Evolutionary conservation across 2,329 filamentous ascomycete species (phyloP).

Genomic region (Mariannaea sp.): DNA sequence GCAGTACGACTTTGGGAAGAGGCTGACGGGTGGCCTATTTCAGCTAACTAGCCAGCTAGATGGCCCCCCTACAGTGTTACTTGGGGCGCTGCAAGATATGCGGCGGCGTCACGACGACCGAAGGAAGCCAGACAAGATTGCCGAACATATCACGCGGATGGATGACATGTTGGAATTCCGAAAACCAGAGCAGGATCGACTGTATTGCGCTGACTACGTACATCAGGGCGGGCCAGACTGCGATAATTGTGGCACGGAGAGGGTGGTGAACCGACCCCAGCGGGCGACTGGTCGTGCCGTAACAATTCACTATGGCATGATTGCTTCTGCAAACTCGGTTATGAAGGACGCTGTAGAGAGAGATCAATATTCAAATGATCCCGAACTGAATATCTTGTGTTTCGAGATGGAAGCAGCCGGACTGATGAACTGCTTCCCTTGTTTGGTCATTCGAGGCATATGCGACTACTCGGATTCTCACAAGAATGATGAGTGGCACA

Average conservation of each 20-base stretch:
- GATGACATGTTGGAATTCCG: neutral
- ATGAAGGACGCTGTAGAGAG: slow-evolving; percentile 41
- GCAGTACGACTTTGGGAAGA: slow-evolving; percentile 9
- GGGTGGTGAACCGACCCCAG: neutral
- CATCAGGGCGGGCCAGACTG: neutral
- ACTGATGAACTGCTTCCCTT: slow-evolving; percentile 31
- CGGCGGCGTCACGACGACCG: neutral
- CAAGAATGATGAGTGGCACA: slow-evolving; percentile 44
- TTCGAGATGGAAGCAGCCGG: slow-evolving; percentile 39
- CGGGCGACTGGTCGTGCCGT: neutral
- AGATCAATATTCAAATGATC: slow-evolving; percentile 33
- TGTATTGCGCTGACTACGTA: neutral
- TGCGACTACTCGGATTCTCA: slow-evolving; percentile 46
- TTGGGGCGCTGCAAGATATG: slow-evolving; percentile 1
- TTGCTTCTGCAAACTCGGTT: slow-evolving; percentile 41
- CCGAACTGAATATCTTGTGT: slow-evolving; percentile 18
- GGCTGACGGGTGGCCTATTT: neutral
- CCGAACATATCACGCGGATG: neutral
- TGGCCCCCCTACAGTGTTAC: slow-evolving; percentile 5
- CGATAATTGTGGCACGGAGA: neutral
- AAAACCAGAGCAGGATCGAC: neutral
- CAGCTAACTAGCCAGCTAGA: slow-evolving; percentile 4
- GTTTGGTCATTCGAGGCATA: slow-evolving; percentile 43
- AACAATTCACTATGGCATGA: slow-evolving; percentile 23
- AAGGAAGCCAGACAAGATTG: neutral